Percentiles rank a stretch among this genome's conserved stretches.
phyloP scores from a whole-genome alignment of 2,329 filamentous ascomycete species.

The Microthyrium microscopicum region DNA sequence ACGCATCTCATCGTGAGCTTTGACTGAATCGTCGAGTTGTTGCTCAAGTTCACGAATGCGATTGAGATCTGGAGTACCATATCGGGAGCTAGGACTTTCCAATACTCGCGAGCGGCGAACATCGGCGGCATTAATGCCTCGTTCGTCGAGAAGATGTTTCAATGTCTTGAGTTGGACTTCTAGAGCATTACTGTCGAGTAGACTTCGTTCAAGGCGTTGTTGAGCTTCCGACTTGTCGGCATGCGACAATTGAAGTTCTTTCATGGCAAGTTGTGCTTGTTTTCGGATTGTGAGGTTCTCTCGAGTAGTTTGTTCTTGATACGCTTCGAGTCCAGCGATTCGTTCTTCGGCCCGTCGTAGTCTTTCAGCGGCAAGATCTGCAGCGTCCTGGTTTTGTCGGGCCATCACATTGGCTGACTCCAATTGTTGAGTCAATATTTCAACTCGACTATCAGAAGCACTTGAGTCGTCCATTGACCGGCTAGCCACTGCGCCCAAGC shows the following conservation, averaged over 20 bases:
- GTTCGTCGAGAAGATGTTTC: slow-evolving; percentile 80
- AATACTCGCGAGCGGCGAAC: slow-evolving; percentile 55
- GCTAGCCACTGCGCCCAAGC: slow-evolving; percentile 56
- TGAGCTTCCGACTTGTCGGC: slow-evolving; percentile 68
- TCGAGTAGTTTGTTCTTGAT: slow-evolving; percentile 90
- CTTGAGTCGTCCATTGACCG: slow-evolving; percentile 35
- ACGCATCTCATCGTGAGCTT: slow-evolving; percentile 76
- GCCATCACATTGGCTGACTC: slow-evolving; percentile 62
- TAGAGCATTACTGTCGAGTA: slow-evolving; percentile 87
- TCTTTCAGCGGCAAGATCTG: slow-evolving; percentile 73
- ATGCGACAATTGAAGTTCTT: slow-evolving; percentile 68
- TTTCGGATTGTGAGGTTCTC: slow-evolving; percentile 81
- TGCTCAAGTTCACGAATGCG: slow-evolving; percentile 76
- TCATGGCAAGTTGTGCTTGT: slow-evolving; percentile 71
- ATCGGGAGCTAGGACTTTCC: slow-evolving; percentile 55
- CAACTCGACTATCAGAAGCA: slow-evolving; percentile 47
- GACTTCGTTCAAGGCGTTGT: slow-evolving; percentile 66
- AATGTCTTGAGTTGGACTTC: slow-evolving; percentile 83
- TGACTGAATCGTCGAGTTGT: slow-evolving; percentile 60
- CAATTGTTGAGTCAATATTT: slow-evolving; percentile 64
- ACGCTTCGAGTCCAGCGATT: slow-evolving; percentile 88
- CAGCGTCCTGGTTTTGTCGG: slow-evolving; percentile 76
- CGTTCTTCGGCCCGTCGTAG: slow-evolving; percentile 86
- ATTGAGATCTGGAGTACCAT: slow-evolving; percentile 60
- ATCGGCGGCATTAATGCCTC: slow-evolving; percentile 65